A percentile compares a stretch with the other conserved stretches of the same genome.
These are phyloP conservation scores for Schoenoplectus triqueter DNA, from an alignment of 202 grass and related monocot species.

Conservation along the genomic window DNA sequence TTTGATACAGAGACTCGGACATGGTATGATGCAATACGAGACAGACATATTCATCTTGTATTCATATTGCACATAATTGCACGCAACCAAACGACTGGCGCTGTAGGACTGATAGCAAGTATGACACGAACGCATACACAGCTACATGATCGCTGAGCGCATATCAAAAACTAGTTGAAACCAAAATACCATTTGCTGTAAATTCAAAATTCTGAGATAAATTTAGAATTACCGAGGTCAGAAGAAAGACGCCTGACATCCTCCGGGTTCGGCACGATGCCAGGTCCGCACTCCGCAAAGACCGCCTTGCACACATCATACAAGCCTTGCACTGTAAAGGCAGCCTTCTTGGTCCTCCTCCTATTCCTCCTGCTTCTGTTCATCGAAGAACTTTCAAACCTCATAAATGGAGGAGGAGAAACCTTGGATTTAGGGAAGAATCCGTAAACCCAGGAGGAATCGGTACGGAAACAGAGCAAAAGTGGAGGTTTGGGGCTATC, in stretches of 20 bases:
- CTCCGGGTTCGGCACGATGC: slow-evolving; percentile 55
- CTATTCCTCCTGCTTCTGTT: slow-evolving; percentile 22
- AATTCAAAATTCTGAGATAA: neutral
- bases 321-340: slow-evolving; percentile 49
- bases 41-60: neutral
- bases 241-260: slow-evolving; percentile 57
- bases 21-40: neutral
- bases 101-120: neutral
- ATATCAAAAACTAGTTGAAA: neutral
- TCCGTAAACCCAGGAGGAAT: slow-evolving; percentile 16
- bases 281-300: slow-evolving; percentile 47
- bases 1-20: neutral
- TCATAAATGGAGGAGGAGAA: neutral
- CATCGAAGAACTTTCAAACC: slow-evolving; percentile 29
- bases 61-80: neutral
- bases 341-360: neutral
- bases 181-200: neutral
- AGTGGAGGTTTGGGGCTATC: neutral
- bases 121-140: neutral
- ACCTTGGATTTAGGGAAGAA: neutral
- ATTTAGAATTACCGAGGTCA: slow-evolving; percentile 57
- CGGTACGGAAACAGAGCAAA: neutral
- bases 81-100: neutral
- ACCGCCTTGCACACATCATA: slow-evolving; percentile 65
- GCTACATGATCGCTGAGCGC: neutral